A percentile compares a stretch with the other conserved stretches of the same genome.
Conservation (phyloP, 495 filamentous ascomycete species). For the Lasiosphaeria miniovina region DNA sequence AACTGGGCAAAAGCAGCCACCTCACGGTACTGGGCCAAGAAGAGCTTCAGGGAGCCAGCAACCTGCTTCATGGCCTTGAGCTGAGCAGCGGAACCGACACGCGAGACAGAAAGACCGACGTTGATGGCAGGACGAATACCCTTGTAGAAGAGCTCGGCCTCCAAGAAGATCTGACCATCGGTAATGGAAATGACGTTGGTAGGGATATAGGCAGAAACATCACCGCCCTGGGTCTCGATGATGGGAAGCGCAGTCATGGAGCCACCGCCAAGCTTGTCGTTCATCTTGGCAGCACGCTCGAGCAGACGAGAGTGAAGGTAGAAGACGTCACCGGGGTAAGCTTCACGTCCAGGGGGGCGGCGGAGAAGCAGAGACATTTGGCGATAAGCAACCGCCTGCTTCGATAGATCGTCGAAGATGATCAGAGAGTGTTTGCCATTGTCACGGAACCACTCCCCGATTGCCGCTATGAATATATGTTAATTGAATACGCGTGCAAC, state of each 20-base stretch:
- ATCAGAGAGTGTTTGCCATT: constrained; percentile 89
- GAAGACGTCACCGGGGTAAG: constrained; percentile 99
- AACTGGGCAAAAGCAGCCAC: constrained; percentile 99
- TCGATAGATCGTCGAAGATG: constrained; percentile 95
- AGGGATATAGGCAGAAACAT: constrained; percentile 99
- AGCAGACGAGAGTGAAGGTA: constrained; percentile 99
- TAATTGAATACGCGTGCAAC: no score
- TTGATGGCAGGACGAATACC: constrained; percentile 99
- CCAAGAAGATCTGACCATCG: constrained; percentile 99
- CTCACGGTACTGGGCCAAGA: constrained; percentile 99
- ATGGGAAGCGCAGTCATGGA: constrained; percentile 96
- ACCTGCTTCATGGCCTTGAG: constrained; percentile 99
- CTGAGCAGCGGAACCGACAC: constrained; percentile 99
- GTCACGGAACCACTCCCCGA: constrained; percentile 89
- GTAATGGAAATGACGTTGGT: constrained; percentile 99
- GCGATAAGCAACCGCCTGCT: constrained; percentile 99
- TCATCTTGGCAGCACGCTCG: constrained; percentile 99
- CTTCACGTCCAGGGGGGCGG: constrained; percentile 99
- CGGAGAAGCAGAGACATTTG: constrained; percentile 99
- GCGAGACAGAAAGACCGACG: constrained; percentile 99
- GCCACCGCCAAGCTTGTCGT: constrained; percentile 90
- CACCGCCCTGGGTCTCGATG: constrained; percentile 99
- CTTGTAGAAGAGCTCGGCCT: constrained; percentile 99
- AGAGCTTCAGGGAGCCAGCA: constrained; percentile 98
- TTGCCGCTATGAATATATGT: constrained; percentile 18